These are phyloP conservation scores for Magnusiomyces suaveolens DNA, from an alignment of 1,139 yeast species.

Conservation along the genomic window DNA sequence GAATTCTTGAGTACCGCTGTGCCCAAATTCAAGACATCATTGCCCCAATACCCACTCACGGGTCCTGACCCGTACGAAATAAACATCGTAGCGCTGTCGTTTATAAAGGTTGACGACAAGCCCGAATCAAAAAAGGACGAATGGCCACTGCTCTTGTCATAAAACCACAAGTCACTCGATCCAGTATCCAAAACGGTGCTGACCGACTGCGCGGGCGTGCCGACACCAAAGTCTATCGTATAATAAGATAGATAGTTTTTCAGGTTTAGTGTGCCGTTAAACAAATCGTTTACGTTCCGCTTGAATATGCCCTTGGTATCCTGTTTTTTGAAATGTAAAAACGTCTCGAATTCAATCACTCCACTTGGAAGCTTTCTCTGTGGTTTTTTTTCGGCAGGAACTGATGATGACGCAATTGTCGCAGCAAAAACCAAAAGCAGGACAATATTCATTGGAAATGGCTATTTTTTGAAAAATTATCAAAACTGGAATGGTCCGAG, in stretches of 20 bases:
- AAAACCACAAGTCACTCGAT: constrained; percentile 40
- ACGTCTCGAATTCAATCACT: constrained; percentile 2
- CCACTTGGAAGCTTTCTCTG: neutral
- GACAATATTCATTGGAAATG: neutral
- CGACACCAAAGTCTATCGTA: constrained; percentile 34
- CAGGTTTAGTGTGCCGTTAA: constrained; percentile 4
- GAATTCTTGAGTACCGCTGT: constrained; percentile 38
- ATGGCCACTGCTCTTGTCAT: constrained; percentile 26
- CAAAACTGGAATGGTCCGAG: too few relatives aligned
- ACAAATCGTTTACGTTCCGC: neutral
- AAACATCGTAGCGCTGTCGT: constrained; percentile 17
- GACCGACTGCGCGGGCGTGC: constrained; percentile 35
- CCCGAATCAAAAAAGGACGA: constrained; percentile 17
- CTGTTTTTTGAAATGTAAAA: neutral
- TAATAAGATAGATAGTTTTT: constrained; percentile 16
- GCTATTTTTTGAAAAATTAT: too few relatives aligned
- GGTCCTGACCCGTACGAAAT: constrained; percentile 25
- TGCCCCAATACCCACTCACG: constrained; percentile 56
- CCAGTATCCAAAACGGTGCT: constrained; percentile 40
- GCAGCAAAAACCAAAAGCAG: neutral
- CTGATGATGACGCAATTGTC: neutral
- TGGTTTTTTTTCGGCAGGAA: neutral
- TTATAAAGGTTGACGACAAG: constrained; percentile 20
- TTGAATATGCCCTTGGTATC: neutral
- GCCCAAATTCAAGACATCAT: constrained; percentile 41